Evolutionary conservation across 805 yeast genomes (phyloP).

Genomic region (Blastobotrys americana): DNA sequence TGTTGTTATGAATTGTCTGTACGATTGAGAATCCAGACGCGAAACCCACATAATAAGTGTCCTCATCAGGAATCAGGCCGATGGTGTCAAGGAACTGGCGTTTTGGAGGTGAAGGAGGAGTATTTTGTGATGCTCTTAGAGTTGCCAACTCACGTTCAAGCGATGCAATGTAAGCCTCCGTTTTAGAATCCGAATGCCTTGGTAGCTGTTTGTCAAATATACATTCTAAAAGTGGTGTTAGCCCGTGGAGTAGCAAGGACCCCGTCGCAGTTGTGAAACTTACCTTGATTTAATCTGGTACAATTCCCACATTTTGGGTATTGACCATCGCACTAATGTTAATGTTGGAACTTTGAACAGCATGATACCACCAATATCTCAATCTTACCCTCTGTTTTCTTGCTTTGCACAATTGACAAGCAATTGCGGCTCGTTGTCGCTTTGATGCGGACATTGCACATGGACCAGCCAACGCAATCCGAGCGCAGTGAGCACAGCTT

Average conservation of each 20-base stretch:
- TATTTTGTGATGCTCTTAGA: slow-evolving; percentile 1
- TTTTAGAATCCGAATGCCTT: background rate
- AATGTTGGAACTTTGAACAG: background rate
- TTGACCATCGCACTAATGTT: slow-evolving; percentile 5
- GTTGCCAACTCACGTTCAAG: background rate
- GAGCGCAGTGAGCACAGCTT: too few relatives aligned
- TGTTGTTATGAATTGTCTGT: slow-evolving; percentile 11
- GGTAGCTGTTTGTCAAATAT: slow-evolving; percentile 1
- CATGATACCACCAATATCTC: background rate
- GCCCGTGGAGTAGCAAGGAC: background rate
- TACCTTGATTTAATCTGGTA: slow-evolving; percentile 5
- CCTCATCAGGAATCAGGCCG: slow-evolving; percentile 4
- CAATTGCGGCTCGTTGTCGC: slow-evolving; percentile 10
- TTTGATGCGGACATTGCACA: background rate
- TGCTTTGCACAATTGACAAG: slow-evolving; percentile 13
- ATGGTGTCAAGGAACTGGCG: slow-evolving; percentile 1
- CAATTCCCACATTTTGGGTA: slow-evolving; percentile 5
- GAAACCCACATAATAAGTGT: slow-evolving; percentile 7
- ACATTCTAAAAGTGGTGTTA: slow-evolving; percentile 4
- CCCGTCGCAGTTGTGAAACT: slow-evolving; percentile 1
- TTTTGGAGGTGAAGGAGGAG: background rate
- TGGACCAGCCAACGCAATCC: too few relatives aligned
- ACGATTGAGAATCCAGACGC: slow-evolving; percentile 12
- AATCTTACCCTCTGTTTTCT: slow-evolving; percentile 11
- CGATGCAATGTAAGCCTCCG: background rate